Percentiles rank a stretch among this genome's conserved stretches.
These are phyloP conservation scores for Penicillium freii DNA, from an alignment of 2,329 filamentous ascomycete genomes.

Conservation along the genomic window DNA sequence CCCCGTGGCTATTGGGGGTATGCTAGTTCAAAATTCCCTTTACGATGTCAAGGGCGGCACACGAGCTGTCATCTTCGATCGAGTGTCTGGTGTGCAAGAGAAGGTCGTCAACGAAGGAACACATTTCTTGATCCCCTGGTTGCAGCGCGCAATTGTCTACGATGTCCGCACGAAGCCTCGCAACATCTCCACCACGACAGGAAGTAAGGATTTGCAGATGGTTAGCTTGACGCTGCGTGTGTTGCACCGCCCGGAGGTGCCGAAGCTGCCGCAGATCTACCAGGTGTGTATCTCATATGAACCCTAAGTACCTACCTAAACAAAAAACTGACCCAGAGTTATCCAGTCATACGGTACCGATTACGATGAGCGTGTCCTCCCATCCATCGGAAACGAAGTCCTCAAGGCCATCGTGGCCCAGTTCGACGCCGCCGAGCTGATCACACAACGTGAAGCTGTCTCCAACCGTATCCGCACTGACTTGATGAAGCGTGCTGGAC, in stretches of 20 bases:
- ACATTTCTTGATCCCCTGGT: constrained; percentile 92
- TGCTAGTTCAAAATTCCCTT: constrained; percentile 72
- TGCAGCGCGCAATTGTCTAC: constrained; percentile 91
- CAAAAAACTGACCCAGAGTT: constrained; percentile 6
- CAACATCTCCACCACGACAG: constrained; percentile 96
- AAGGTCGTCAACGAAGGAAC: constrained; percentile 91
- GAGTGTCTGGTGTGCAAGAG: constrained; percentile 88
- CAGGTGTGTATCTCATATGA: constrained; percentile 60
- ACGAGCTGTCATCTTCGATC: constrained; percentile 96
- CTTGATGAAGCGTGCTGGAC: constrained; percentile 83
- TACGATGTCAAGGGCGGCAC: constrained; percentile 97
- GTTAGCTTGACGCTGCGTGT: constrained; percentile 96
- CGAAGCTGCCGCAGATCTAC: constrained; percentile 94
- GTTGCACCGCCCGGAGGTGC: constrained; percentile 88
- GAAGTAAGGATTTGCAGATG: constrained; percentile 99
- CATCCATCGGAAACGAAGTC: constrained; percentile 98
- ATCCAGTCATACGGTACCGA: constrained; percentile 91
- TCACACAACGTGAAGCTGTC: constrained; percentile 97
- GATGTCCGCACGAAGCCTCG: constrained; percentile 96
- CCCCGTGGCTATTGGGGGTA: constrained; percentile 67
- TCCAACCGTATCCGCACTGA: constrained; percentile 91
- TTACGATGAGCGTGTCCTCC: constrained; percentile 97
- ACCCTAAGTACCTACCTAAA: background rate
- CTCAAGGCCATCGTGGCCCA: constrained; percentile 98
- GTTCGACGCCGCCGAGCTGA: constrained; percentile 97